A percentile compares a stretch with the other conserved stretches of the same genome.
phyloP scores from a whole-genome alignment of 2,329 filamentous ascomycete species.

The Colletotrichum filicis region DNA sequence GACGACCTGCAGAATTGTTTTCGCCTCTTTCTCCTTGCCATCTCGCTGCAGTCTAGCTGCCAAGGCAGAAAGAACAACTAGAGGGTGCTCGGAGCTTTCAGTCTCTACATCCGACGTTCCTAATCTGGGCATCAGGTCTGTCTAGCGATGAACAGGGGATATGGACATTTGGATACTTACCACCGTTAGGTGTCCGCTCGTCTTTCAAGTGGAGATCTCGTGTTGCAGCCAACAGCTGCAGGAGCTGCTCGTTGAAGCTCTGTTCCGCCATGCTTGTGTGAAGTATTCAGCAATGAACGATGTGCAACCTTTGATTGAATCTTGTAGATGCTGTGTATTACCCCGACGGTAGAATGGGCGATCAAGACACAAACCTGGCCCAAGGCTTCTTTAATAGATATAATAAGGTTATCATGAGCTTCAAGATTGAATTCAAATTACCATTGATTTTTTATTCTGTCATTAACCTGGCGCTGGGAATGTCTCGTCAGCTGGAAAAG shows the following conservation, averaged over 20 bases:
- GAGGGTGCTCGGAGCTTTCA: neutral
- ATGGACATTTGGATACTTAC: neutral
- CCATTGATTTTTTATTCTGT: neutral
- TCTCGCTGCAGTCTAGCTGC: neutral
- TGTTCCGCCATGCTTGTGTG: neutral
- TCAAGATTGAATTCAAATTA: neutral
- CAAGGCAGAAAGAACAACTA: neutral
- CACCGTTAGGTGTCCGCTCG: neutral
- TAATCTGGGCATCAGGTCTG: neutral
- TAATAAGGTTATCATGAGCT: neutral
- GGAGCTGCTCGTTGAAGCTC: neutral
- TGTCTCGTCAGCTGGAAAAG: neutral
- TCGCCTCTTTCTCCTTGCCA: conserved; percentile 4
- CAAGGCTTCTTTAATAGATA: neutral
- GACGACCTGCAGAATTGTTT: neutral
- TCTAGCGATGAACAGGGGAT: neutral
- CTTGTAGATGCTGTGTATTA: neutral
- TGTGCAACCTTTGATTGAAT: neutral
- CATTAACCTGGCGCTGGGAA: neutral
- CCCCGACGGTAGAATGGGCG: neutral
- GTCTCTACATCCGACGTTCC: neutral
- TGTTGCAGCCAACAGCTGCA: neutral
- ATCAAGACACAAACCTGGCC: neutral
- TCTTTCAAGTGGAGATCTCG: neutral
- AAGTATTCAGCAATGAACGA: neutral